These are phyloP conservation scores for Gossypium turneri DNA, from an alignment of 345 rosid genomes.

Conservation along the genomic window DNA sequence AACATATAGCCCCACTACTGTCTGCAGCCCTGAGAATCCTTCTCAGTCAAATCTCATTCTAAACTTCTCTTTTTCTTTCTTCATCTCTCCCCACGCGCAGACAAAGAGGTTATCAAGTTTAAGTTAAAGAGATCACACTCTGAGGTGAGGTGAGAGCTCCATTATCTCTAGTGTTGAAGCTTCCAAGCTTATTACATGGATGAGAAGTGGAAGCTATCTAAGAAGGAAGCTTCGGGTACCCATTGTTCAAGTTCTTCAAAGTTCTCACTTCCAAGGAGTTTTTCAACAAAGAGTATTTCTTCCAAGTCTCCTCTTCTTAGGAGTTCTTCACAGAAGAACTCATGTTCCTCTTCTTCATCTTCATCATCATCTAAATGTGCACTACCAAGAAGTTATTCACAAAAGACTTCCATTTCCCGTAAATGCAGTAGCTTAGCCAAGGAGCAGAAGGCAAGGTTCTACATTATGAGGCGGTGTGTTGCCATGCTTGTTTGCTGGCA, in stretches of 20 bases:
- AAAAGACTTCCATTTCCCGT: slow-evolving; percentile 58
- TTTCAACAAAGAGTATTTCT: slow-evolving; percentile 64
- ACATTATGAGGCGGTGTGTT: slow-evolving; percentile 94
- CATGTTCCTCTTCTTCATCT: slow-evolving; percentile 29
- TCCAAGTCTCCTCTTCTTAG: slow-evolving; percentile 56
- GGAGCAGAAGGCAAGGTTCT: slow-evolving; percentile 93
- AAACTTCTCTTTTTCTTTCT: neutral
- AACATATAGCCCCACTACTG: slow-evolving; percentile 21
- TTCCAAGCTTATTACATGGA: slow-evolving; percentile 46
- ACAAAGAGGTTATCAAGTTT: slow-evolving; percentile 8
- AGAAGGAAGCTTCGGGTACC: slow-evolving; percentile 44
- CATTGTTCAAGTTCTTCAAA: slow-evolving; percentile 38
- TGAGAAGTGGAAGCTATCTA: slow-evolving; percentile 67
- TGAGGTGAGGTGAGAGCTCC: neutral
- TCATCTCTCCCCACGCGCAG: neutral
- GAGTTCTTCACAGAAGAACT: slow-evolving; percentile 51
- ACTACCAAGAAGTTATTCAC: slow-evolving; percentile 47
- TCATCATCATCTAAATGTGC: slow-evolving; percentile 44
- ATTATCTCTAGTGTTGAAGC: slow-evolving; percentile 5
- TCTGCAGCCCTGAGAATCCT: slow-evolving; percentile 18
- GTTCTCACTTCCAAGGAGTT: slow-evolving; percentile 52
- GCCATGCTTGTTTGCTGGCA: slow-evolving; percentile 99
- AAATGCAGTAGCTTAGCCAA: slow-evolving; percentile 88
- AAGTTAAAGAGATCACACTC: slow-evolving; percentile 5
- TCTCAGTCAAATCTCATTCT: slow-evolving; percentile 9